Conservation (phyloP, 2,329 filamentous ascomycete species). For the Fusarium liriodendri region DNA sequence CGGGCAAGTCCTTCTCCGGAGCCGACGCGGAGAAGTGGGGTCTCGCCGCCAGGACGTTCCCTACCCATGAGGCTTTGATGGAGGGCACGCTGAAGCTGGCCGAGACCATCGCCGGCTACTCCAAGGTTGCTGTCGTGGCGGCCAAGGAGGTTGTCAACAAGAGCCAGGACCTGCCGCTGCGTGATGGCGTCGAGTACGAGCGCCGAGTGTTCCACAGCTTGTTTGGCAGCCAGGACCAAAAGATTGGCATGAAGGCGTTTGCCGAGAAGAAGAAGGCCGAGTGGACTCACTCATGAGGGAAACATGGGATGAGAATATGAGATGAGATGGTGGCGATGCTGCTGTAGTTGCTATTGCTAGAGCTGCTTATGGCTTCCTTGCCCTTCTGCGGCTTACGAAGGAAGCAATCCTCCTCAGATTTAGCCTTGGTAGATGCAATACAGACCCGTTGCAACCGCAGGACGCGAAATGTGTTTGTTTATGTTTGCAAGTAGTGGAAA, state of each 20-base stretch:
- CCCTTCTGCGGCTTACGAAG: background rate
- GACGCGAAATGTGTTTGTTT: background rate
- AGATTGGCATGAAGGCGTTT: slow-evolving; percentile 97
- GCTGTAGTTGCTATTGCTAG: background rate
- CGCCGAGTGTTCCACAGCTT: slow-evolving; percentile 90
- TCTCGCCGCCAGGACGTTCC: slow-evolving; percentile 84
- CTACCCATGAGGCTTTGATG: slow-evolving; percentile 83
- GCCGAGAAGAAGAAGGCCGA: slow-evolving; percentile 93
- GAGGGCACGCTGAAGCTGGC: slow-evolving; percentile 85
- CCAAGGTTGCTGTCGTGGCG: slow-evolving; percentile 86
- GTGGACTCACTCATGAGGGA: slow-evolving; percentile 80
- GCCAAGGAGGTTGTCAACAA: slow-evolving; percentile 99
- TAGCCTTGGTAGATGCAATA: slow-evolving; percentile 1
- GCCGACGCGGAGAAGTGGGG: slow-evolving; percentile 91
- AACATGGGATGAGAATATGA: background rate
- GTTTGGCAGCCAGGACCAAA: slow-evolving; percentile 96
- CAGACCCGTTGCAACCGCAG: background rate
- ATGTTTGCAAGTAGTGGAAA: background rate
- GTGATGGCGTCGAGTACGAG: slow-evolving; percentile 96
- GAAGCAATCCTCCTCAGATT: background rate
- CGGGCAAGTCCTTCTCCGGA: slow-evolving; percentile 85
- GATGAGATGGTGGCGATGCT: slow-evolving; percentile 3
- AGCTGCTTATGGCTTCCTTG: slow-evolving; percentile 3
- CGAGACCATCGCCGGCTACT: slow-evolving; percentile 89
- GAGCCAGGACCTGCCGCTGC: slow-evolving; percentile 89